These are phyloP conservation scores for Chrysoporthe austroafricana DNA, from an alignment of 2,329 filamentous ascomycete species.

Conservation along the genomic window DNA sequence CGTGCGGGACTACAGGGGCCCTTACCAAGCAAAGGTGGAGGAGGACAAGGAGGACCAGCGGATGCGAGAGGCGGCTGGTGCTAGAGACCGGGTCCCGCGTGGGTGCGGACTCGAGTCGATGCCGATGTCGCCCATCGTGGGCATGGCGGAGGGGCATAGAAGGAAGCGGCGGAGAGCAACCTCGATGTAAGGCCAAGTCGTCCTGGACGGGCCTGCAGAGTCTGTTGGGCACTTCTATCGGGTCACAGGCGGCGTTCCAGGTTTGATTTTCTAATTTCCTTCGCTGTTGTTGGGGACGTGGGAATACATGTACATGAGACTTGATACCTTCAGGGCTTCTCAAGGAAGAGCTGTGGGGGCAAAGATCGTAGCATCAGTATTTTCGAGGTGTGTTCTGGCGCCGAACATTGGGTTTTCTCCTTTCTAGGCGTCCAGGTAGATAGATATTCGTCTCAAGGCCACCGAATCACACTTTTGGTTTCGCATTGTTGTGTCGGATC, in stretches of 20 bases:
- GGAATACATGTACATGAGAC: not conserved
- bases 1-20: conserved; percentile 39
- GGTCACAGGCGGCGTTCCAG: conserved; percentile 14
- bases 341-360: not conserved
- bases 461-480: not conserved
- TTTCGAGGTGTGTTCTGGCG: not conserved
- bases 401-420: not conserved
- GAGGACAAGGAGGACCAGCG: conserved; percentile 9
- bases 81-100: conserved; percentile 23
- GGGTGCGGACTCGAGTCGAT: conserved; percentile 29
- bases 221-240: conserved; percentile 6
- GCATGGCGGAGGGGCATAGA: conserved; percentile 32
- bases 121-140: conserved; percentile 29
- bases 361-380: not conserved
- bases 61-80: conserved; percentile 16
- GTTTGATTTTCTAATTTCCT: not conserved
- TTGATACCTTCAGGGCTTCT: conserved; percentile 2
- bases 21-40: conserved; percentile 13
- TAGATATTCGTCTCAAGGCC: conserved; percentile 1
- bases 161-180: conserved; percentile 48
- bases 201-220: not conserved
- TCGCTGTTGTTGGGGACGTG: not conserved
- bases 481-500: not conserved
- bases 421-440: conserved; percentile 9
- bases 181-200: conserved; percentile 38